Conservation (phyloP, 495 filamentous ascomycete species). For the Tuber borchii region DNA sequence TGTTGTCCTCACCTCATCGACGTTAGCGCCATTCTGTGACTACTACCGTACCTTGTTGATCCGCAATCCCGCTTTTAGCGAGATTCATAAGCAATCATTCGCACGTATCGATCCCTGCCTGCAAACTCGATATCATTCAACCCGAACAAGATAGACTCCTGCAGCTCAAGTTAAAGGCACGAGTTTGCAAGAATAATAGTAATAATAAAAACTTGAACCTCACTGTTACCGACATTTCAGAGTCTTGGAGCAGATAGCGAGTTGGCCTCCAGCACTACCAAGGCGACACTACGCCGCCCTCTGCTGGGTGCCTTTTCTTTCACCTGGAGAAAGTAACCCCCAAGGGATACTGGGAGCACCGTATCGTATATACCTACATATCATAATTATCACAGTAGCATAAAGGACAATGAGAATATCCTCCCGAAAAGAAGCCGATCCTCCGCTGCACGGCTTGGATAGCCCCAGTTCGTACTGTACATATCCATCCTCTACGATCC, state of each 20-base stretch:
- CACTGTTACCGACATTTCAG: not conserved
- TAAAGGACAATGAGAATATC: not conserved
- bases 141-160: not conserved
- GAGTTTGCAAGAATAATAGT: not conserved
- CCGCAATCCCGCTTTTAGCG: not conserved
- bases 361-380: not conserved
- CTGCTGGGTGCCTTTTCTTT: not conserved
- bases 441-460: no score
- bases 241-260: no score
- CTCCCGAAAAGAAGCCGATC: not conserved
- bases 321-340: not conserved
- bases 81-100: not conserved
- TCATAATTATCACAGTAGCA: not conserved
- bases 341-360: not conserved
- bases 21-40: not conserved
- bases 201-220: not conserved
- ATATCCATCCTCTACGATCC: not conserved
- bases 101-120: not conserved
- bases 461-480: not conserved
- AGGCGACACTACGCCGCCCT: not conserved
- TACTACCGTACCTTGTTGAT: no score
- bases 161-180: not conserved
- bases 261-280: not conserved
- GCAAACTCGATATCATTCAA: not conserved
- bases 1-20: not conserved